Base-by-base conservation (phyloP, 441 rosid species). In the Caryocar brasiliense region DNA sequence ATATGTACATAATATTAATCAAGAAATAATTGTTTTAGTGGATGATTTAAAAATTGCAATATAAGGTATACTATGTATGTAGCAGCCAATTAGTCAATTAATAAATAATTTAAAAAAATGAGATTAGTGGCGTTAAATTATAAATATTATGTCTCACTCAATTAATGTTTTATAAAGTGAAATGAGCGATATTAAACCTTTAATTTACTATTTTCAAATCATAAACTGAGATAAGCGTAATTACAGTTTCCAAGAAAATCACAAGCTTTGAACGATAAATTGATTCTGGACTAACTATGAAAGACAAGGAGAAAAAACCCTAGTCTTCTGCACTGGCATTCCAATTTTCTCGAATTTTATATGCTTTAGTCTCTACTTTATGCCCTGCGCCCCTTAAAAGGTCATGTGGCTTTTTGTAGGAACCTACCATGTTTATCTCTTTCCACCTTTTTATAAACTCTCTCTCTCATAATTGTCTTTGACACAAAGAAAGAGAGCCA, bases 261-360 rank as follows among this genome's bases (percentile, higher is more conserved):
- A 59, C 23, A 34, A 22, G 54, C 32, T 40, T 26, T 8, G 7
- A 30, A 18, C 28, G 27, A 54, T 23, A 10, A 35, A 14, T 20
- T 58, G 74, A 68, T 73, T 79, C 74, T 66, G 28, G n/a, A 49
- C 60, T 39, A 50, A 28, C 56, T 47, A 54, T 47, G 65, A 69
- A 49, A 56, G 83, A 75, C 87, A 81, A 73, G 65, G 40, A 57
- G 76, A 68, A 68, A 50, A 75, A 58, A 59, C 61, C 68, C 75
- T 67, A 40, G 11, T 15, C 59, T 66, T 40, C 58, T 62, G 44
- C 35, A 36, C 75, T 65, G 70, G 56, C 56, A 54, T 60, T 65
- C 45, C 33, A 58, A 29, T 59, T 43, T 66, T 55, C 47, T 51
- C 32, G 28, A 54, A 15, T 62, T 67, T 66, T 68, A 44, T 65